phyloP scores from a whole-genome alignment of 23 red algal genomes.

The Porphyridium purpureum region DNA sequence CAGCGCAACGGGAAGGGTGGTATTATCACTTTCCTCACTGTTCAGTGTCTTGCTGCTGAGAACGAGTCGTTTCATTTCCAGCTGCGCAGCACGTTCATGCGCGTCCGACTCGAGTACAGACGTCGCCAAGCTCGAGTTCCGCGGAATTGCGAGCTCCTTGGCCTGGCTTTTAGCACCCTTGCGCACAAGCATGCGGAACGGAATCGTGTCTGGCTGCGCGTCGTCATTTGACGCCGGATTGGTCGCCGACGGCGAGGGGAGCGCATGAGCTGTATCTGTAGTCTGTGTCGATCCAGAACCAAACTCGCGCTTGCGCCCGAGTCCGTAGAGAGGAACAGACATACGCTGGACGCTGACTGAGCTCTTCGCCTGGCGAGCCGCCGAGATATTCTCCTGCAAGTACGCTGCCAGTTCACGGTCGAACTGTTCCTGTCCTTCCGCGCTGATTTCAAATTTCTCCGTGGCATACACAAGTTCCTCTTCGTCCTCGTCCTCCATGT shows the following conservation, averaged over 20 bases:
- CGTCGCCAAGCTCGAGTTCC: slow-evolving; percentile 38
- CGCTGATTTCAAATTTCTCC: neutral
- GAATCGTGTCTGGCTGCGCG: slow-evolving; percentile 7
- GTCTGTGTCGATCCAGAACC: too few relatives aligned
- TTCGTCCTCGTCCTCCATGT: slow-evolving; percentile 2
- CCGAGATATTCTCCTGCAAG: neutral
- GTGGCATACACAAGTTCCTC: neutral
- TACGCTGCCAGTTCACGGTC: slow-evolving; percentile 4
- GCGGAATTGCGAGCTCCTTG: slow-evolving; percentile 49
- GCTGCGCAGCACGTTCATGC: slow-evolving; percentile 31
- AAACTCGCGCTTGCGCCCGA: neutral
- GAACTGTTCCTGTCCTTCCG: slow-evolving; percentile 6
- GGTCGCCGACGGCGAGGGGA: neutral
- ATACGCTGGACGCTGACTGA: neutral
- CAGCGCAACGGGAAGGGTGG: too few relatives aligned
- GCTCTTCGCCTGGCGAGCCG: neutral
- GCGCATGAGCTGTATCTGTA: too few relatives aligned
- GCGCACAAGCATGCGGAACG: slow-evolving; percentile 50
- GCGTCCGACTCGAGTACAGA: slow-evolving; percentile 49
- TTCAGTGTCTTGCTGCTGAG: slow-evolving; percentile 51
- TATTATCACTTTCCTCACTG: slow-evolving; percentile 31
- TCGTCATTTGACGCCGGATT: slow-evolving; percentile 1
- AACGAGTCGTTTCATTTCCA: slow-evolving; percentile 77
- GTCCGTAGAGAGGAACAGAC: neutral
- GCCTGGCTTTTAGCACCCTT: slow-evolving; percentile 64